phyloP scores from a whole-genome alignment of 108 stramenopile genomes.

The Fistulifera pelliculosa region DNA sequence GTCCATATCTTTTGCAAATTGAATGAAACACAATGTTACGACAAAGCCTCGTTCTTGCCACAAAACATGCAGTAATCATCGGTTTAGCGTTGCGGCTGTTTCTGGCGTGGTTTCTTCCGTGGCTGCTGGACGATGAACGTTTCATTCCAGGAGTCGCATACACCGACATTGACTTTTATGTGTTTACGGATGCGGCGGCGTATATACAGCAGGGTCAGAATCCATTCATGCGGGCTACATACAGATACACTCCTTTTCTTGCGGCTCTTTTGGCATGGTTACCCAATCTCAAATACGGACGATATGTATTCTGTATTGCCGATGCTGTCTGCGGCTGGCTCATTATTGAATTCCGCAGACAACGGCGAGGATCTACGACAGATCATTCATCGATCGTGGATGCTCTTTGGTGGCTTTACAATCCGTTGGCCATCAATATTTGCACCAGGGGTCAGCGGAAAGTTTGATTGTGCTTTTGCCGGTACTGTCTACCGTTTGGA shows the following conservation, averaged over 20 bases:
- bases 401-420: conserved; percentile 77
- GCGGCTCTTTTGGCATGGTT: conserved; percentile 53
- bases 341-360: conserved; percentile 30
- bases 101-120: conserved; percentile 48
- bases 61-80: conserved; percentile 24
- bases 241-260: conserved; percentile 98
- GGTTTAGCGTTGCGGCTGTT: conserved; percentile 55
- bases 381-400: conserved; percentile 21
- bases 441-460: conserved; percentile 90
- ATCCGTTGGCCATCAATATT: conserved; percentile 90
- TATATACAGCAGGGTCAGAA: conserved; percentile 47
- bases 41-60: too few relatives aligned
- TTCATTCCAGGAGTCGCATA: conserved; percentile 66
- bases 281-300: conserved; percentile 32
- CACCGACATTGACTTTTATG: conserved; percentile 85
- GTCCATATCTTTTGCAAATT: too few relatives aligned
- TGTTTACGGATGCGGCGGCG: conserved; percentile 75
- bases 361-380: conserved; percentile 8
- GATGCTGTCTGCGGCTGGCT: conserved; percentile 78
- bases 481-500: conserved; percentile 58
- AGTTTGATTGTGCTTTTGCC: conserved; percentile 77
- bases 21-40: too few relatives aligned
- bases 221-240: conserved; percentile 93
- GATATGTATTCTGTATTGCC: conserved; percentile 71
- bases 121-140: conserved; percentile 54